phyloP scores from a whole-genome alignment of 1,284 basidiomycete genomes.

The Pseudozyma hubeiensis region DNA sequence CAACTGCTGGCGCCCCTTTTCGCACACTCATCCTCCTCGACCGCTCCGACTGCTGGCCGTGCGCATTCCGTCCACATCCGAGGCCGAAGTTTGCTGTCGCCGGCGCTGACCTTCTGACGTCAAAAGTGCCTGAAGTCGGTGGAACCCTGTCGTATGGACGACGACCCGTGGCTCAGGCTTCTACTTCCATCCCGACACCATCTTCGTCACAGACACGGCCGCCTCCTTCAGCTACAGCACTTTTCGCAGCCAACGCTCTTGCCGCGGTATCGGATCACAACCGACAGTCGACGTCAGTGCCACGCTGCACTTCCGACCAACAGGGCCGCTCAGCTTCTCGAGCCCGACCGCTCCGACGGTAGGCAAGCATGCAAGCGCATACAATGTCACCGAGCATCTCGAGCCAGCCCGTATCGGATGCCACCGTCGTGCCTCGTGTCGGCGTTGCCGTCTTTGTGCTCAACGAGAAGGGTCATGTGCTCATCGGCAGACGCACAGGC shows the following conservation, averaged over 20 bases:
- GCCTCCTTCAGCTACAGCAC: no score
- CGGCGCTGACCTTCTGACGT: no score
- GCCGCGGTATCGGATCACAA: not conserved
- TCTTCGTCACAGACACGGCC: no score
- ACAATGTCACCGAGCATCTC: slow-evolving; percentile 6
- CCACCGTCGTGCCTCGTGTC: slow-evolving; percentile 52
- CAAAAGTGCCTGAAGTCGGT: not conserved
- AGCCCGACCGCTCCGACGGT: not conserved
- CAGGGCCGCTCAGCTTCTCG: not conserved
- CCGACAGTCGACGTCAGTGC: not conserved
- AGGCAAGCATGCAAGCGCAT: slow-evolving; percentile 5
- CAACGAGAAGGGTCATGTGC: slow-evolving; percentile 49
- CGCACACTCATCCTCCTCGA: no score
- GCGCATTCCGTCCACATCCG: no score
- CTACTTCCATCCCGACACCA: no score
- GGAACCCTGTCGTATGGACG: not conserved
- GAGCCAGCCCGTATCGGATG: slow-evolving; percentile 34
- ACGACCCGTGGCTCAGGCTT: not conserved
- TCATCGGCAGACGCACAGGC: slow-evolving; percentile 63
- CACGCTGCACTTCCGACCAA: not conserved
- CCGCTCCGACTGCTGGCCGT: no score
- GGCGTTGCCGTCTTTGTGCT: slow-evolving; percentile 65
- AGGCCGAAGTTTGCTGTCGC: no score
- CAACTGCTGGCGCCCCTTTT: no score
- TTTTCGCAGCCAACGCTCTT: not conserved